Conservation (phyloP, 768 basidiomycete species). For the Filobasidium wieringae region DNA sequence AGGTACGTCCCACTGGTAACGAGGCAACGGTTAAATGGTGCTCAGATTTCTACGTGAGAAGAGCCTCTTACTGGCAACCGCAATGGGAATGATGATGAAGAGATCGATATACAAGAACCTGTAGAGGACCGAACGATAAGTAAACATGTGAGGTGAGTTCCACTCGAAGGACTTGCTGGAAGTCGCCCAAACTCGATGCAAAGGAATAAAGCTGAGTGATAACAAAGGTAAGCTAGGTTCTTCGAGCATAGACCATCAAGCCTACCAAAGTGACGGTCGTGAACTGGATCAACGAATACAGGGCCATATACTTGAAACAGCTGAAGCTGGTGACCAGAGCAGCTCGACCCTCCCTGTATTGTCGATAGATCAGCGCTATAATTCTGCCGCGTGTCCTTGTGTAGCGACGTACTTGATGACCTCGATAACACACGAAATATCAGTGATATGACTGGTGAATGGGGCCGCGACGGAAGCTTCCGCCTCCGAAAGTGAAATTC, state of each 20-base stretch:
- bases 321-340: constrained; percentile 96
- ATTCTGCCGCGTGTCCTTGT: not conserved
- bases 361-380: not conserved
- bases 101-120: constrained; percentile 90
- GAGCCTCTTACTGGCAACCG: constrained; percentile 70
- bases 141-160: not conserved
- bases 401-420: constrained; percentile 54
- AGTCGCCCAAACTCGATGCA: constrained; percentile 89
- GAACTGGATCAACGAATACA: constrained; percentile 97
- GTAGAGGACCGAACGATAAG: constrained; percentile 3
- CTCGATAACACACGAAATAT: constrained; percentile 90
- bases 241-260: not conserved
- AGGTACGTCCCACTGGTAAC: constrained; percentile 75
- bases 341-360: constrained; percentile 62
- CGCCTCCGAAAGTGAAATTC: constrained; percentile 89
- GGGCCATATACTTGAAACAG: constrained; percentile 99
- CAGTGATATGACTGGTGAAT: constrained; percentile 84
- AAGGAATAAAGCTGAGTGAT: constrained; percentile 71
- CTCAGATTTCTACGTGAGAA: not conserved
- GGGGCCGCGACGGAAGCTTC: constrained; percentile 98
- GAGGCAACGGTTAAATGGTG: constrained; percentile 2
- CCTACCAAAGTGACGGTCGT: constrained; percentile 73
- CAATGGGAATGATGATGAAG: constrained; percentile 93
- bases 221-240: not conserved
- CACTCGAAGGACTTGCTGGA: constrained; percentile 50